Conservation (phyloP, 192 early-diverging fungal genomes). For the Umbelopsis sp. region DNA sequence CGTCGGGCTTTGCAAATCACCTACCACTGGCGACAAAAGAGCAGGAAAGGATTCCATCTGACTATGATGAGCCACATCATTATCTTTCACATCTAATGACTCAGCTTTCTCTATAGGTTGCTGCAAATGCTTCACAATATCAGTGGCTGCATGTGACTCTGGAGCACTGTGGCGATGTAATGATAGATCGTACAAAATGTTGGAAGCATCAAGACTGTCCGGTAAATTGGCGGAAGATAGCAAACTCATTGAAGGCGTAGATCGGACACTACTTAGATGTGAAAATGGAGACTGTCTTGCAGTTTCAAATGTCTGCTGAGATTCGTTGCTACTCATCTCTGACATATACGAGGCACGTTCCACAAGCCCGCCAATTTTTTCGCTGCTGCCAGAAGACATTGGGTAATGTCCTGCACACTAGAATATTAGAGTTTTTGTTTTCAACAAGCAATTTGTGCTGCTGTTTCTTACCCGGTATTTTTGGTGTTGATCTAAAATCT, state of each 20-base stretch:
- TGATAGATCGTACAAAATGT: not conserved
- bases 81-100: not conserved
- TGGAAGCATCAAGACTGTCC: not conserved
- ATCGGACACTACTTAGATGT: conserved; percentile 1
- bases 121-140: too few relatives aligned
- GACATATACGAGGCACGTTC: conserved; percentile 18
- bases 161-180: conserved; percentile 10
- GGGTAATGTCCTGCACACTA: conserved; percentile 12
- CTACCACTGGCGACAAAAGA: not conserved
- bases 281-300: conserved; percentile 6
- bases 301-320: conserved; percentile 3
- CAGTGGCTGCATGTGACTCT: not conserved
- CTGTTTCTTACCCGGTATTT: too few relatives aligned
- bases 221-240: not conserved
- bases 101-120: too few relatives aligned
- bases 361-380: not conserved
- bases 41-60: conserved; percentile 16
- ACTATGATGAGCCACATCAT: not conserved
- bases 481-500: too few relatives aligned
- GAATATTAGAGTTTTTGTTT: too few relatives aligned
- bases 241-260: not conserved
- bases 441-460: too few relatives aligned
- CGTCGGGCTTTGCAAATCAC: not conserved
- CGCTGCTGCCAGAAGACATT: not conserved
- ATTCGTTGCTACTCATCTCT: conserved; percentile 16